These are phyloP conservation scores for Leccinum rimulosum DNA, from an alignment of 768 basidiomycete genomes.

Conservation along the genomic window DNA sequence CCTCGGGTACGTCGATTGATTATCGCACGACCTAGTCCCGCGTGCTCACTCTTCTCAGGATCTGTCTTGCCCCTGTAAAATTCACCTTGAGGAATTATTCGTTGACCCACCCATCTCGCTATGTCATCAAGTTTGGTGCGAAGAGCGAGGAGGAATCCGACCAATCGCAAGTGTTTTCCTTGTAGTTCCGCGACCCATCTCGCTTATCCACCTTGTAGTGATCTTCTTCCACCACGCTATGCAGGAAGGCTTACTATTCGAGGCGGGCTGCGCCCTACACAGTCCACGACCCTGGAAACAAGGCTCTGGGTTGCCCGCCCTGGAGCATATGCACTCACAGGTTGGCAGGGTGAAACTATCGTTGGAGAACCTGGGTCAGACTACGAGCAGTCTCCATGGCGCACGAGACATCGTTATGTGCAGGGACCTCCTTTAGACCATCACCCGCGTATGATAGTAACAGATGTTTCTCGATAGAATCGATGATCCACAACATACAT, in stretches of 20 bases:
- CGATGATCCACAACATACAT: slow-evolving; percentile 11
- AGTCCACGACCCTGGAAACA: slow-evolving; percentile 42
- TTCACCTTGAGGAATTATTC: slow-evolving; percentile 75
- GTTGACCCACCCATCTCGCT: slow-evolving; percentile 55
- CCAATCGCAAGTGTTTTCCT: slow-evolving; percentile 19
- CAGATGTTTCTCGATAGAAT: slow-evolving; percentile 13
- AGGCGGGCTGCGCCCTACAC: slow-evolving; percentile 52
- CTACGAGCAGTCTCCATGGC: slow-evolving; percentile 27
- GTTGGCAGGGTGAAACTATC: slow-evolving; percentile 69
- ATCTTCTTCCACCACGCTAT: slow-evolving; percentile 53
- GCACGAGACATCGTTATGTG: slow-evolving; percentile 39
- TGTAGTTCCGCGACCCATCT: not conserved
- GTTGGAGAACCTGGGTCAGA: slow-evolving; percentile 42
- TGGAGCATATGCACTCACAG: slow-evolving; percentile 60
- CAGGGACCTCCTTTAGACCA: slow-evolving; percentile 34
- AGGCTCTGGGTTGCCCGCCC: slow-evolving; percentile 61
- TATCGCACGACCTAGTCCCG: not conserved
- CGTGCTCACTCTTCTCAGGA: slow-evolving; percentile 38
- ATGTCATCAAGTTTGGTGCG: slow-evolving; percentile 48
- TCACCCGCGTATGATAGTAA: slow-evolving; percentile 36
- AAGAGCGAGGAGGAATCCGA: slow-evolving; percentile 20
- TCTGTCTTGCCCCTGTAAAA: slow-evolving; percentile 49
- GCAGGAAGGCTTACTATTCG: slow-evolving; percentile 66
- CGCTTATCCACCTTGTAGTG: slow-evolving; percentile 30
- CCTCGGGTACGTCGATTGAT: slow-evolving; percentile 52